Conservation (phyloP, 768 basidiomycete genomes). For the Boletus edulis region DNA sequence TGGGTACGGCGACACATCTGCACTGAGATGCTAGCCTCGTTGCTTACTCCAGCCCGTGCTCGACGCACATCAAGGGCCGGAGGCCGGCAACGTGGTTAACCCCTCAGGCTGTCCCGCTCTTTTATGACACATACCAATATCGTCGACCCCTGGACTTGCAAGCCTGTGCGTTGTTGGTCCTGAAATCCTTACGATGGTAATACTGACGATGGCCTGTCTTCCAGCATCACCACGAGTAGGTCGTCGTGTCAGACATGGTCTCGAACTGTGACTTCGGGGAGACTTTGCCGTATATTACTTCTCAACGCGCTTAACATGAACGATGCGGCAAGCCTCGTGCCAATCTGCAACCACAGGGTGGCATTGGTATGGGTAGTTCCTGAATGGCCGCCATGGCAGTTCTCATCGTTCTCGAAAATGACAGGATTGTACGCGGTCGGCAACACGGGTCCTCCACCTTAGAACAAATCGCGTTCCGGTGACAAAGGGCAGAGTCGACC, state of each 20-base stretch:
- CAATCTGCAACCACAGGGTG: too few species aligned
- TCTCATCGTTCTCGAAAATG: too few species aligned
- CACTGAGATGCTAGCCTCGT: conserved; percentile 3
- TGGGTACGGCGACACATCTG: conserved; percentile 4
- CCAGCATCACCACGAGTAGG: background rate
- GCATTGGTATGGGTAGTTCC: too few species aligned
- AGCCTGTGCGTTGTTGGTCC: background rate
- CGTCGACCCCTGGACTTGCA: too few species aligned
- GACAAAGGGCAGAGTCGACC: too few species aligned
- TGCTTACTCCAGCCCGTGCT: background rate
- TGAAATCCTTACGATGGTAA: background rate
- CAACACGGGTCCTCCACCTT: too few species aligned
- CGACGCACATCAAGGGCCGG: conserved; percentile 1
- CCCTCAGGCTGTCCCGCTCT: background rate
- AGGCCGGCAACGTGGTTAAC: too few species aligned
- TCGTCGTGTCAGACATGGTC: background rate
- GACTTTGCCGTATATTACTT: background rate
- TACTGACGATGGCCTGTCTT: too few species aligned
- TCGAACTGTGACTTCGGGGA: conserved; percentile 1
- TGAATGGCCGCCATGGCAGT: too few species aligned
- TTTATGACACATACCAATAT: background rate
- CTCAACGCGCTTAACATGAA: background rate
- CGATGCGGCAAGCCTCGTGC: too few species aligned
- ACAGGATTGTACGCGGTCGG: too few species aligned
- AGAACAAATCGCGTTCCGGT: too few species aligned